Evolutionary conservation across 2,329 filamentous ascomycete genomes (phyloP).

Genomic region (Dendryphion nanum): DNA sequence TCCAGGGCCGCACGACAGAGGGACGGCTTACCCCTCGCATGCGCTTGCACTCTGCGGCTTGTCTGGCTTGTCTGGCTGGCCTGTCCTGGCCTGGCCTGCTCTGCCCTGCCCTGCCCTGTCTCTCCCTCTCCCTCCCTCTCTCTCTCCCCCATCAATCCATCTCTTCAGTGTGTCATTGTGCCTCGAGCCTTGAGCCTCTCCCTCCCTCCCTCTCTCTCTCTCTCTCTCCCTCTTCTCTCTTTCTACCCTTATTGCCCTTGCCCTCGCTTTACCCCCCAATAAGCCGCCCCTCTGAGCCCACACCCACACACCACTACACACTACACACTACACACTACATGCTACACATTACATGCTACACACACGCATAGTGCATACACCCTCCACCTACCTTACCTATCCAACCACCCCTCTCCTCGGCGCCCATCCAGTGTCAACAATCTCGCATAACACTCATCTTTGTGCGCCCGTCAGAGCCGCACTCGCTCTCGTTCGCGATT

Average conservation of each 20-base stretch:
- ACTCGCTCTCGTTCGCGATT: too few relatives aligned
- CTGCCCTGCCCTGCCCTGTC: not conserved
- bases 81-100: not conserved
- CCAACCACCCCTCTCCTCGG: not conserved
- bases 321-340: conserved; percentile 1
- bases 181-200: too few relatives aligned
- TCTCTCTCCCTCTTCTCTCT: not conserved
- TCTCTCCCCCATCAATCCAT: too few relatives aligned
- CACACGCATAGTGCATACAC: not conserved
- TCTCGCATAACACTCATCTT: conserved; percentile 15
- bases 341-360: conserved; percentile 6
- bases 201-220: not conserved
- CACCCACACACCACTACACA: not conserved
- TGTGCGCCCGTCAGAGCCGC: conserved; percentile 26
- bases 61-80: too few relatives aligned
- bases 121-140: not conserved
- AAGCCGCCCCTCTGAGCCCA: not conserved
- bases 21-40: conserved; percentile 20
- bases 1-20: not conserved
- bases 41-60: conserved; percentile 24
- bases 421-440: too few relatives aligned
- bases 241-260: not conserved
- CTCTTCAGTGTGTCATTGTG: too few relatives aligned
- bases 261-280: not conserved
- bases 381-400: not conserved